A percentile compares a stretch with the other conserved stretches of the same genome.
Evolutionary conservation across 495 filamentous ascomycete genomes (phyloP).

Genomic region (Neurospora sp.): DNA sequence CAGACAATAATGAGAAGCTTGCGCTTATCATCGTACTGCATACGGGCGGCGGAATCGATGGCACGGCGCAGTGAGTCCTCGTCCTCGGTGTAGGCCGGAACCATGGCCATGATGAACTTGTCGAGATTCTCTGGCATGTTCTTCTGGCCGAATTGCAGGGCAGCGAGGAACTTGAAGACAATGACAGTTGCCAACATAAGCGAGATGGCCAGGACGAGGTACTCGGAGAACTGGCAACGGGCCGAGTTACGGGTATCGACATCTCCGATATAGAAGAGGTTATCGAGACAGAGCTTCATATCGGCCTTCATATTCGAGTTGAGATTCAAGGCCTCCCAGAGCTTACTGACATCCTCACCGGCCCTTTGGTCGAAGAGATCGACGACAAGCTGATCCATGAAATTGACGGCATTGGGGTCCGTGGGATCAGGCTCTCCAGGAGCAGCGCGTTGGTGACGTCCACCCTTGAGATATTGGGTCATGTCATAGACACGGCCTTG

Average conservation of each 20-base stretch:
- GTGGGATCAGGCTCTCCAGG: slow-evolving; percentile 35
- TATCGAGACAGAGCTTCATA: slow-evolving; percentile 84
- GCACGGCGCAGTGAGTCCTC: slow-evolving; percentile 94
- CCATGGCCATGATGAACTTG: slow-evolving; percentile 97
- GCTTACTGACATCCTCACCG: slow-evolving; percentile 72
- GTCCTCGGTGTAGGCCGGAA: slow-evolving; percentile 96
- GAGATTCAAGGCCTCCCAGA: slow-evolving; percentile 63
- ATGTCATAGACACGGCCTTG: slow-evolving; percentile 81
- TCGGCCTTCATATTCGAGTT: slow-evolving; percentile 39
- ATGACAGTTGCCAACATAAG: slow-evolving; percentile 73
- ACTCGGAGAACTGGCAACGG: slow-evolving; percentile 78
- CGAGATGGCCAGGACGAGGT: slow-evolving; percentile 85
- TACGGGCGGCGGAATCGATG: slow-evolving; percentile 90
- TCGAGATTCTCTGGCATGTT: slow-evolving; percentile 90
- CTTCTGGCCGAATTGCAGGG: slow-evolving; percentile 85
- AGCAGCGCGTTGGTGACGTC: slow-evolving; percentile 50
- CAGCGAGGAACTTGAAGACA: slow-evolving; percentile 92
- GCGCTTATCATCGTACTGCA: slow-evolving; percentile 97
- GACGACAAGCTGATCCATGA: slow-evolving; percentile 70
- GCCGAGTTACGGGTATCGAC: slow-evolving; percentile 84
- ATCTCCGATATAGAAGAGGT: slow-evolving; percentile 90
- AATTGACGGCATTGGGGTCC: slow-evolving; percentile 51
- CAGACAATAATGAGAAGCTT: slow-evolving; percentile 91
- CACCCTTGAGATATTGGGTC: slow-evolving; percentile 72
- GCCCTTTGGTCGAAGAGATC: slow-evolving; percentile 65